Evolutionary conservation across 495 filamentous ascomycete genomes (phyloP), one percentile per base, ranked within the genome.

Genomic region (Hypomontagnella monticulosa): DNA sequence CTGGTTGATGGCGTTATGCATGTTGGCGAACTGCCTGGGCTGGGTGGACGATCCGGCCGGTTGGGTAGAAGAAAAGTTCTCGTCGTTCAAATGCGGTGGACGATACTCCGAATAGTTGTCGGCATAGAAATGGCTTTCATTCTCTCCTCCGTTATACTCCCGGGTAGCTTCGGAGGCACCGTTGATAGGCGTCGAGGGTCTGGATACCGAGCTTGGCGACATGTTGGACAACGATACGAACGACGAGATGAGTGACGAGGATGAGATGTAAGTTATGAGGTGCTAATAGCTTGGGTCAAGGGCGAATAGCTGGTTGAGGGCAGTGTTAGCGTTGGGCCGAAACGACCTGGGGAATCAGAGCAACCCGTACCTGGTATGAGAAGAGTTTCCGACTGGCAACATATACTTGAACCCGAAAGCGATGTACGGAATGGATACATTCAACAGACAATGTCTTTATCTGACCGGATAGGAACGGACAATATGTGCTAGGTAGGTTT

Each of bases 31-130:
- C 12, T 12, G 32, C 27, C 62, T 57, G 9, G 63, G 67, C 18
- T 61, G 57, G 16, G 68, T 30, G 19, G 23, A 30, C 9, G 54
- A 51, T 19, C 57, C 54, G 12, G n/a, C 12, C 3, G 53, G 44
- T 16, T 61, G 61, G 4, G 49, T 46, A n/a, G 63, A 67, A 7
- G 63, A 55, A 12, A 68, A 55, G 43, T 72, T 74, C 34, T 33
- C 34, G 20, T 50, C 16, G 53, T 72, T 70, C 11, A 68, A 52
- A 16, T 70, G 57, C 0, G 69, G 71, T 2, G 66, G 63, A 7
- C 65, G 60, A 7, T 43, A 9, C 0, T 46, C 18, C 5, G 70
- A 66, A 32, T 50, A 70, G 23, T 51, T 63, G 7, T 44, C 48
- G 9, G 48, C 47, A 14, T 52, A 49, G 6, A 43, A 47, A 18